phyloP scores from a whole-genome alignment of 768 basidiomycete species.

The Pulveroboletus frians region DNA sequence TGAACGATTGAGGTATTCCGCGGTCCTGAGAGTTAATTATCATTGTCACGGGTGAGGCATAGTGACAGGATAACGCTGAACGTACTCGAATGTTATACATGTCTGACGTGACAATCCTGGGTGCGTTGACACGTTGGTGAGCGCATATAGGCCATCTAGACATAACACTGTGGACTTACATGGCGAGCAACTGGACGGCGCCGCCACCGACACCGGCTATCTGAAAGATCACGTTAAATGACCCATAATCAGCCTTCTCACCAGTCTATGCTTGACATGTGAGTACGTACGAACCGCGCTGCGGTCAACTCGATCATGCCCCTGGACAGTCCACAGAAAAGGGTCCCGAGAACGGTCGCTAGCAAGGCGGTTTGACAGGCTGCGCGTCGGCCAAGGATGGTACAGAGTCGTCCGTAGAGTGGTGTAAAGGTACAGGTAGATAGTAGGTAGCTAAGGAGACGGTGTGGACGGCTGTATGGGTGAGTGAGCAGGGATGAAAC shows the following conservation, averaged over 20 bases:
- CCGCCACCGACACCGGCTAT: slow-evolving; percentile 22
- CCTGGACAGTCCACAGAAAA: slow-evolving; percentile 60
- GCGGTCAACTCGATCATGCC: slow-evolving; percentile 65
- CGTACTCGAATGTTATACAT: slow-evolving; percentile 18
- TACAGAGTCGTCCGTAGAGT: slow-evolving; percentile 70
- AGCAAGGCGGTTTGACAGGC: slow-evolving; percentile 62
- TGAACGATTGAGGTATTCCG: slow-evolving; percentile 40
- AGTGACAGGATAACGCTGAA: not conserved
- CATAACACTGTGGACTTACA: slow-evolving; percentile 3
- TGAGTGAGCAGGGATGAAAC: not conserved
- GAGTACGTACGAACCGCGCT: slow-evolving; percentile 59
- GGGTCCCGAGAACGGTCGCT: slow-evolving; percentile 54
- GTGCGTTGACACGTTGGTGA: not conserved
- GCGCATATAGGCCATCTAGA: not conserved
- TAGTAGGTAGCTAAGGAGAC: slow-evolving; percentile 45
- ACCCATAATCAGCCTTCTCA: too few relatives aligned
- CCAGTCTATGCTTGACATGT: too few relatives aligned
- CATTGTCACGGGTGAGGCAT: not conserved
- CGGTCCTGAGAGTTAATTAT: not conserved
- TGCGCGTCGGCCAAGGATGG: slow-evolving; percentile 63
- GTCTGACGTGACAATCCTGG: slow-evolving; percentile 21
- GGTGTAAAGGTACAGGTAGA: slow-evolving; percentile 79
- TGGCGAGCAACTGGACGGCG: slow-evolving; percentile 17
- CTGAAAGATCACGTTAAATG: not conserved
- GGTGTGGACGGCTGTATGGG: not conserved